These are phyloP conservation scores for Endocladia muricata DNA, from an alignment of 31 red algal genomes.

Conservation along the genomic window DNA sequence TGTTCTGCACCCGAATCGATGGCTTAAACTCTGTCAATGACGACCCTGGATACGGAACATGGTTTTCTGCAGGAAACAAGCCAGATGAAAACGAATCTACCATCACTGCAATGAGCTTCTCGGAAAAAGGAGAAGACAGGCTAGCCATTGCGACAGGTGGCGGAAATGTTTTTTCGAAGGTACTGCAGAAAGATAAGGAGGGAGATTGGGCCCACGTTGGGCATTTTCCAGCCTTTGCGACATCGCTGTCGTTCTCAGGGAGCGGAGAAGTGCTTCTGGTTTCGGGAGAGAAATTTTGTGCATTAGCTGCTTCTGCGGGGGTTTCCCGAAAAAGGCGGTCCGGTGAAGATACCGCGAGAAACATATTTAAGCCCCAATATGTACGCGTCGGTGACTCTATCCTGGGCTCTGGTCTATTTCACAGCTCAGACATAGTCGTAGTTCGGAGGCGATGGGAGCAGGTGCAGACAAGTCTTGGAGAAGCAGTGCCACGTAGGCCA, in stretches of 20 bases:
- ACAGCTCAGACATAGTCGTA: background rate
- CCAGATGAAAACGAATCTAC: background rate
- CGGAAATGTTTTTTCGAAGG: background rate
- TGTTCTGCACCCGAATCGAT: conserved; percentile 13
- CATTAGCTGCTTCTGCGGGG: background rate
- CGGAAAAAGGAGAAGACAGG: conserved; percentile 1
- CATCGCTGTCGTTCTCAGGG: conserved; percentile 29
- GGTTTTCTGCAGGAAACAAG: background rate
- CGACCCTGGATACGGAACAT: background rate
- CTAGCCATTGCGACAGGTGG: conserved; percentile 20
- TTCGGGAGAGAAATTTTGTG: conserved; percentile 21
- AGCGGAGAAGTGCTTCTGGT: conserved; percentile 25
- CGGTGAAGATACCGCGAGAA: background rate
- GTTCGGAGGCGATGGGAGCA: background rate
- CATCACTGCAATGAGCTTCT: conserved; percentile 12
- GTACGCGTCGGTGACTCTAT: background rate
- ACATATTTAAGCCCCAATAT: background rate
- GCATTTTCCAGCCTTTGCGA: background rate
- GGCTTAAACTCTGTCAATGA: background rate
- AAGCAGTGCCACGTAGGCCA: conserved; percentile 1
- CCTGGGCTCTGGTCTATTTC: background rate
- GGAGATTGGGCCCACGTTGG: background rate
- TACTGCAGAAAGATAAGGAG: background rate
- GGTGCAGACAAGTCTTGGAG: background rate
- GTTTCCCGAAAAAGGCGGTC: background rate